A percentile compares a stretch with the other conserved stretches of the same genome.
Conservation (phyloP, 768 basidiomycete species). For the Neoboletus brunneissimus region DNA sequence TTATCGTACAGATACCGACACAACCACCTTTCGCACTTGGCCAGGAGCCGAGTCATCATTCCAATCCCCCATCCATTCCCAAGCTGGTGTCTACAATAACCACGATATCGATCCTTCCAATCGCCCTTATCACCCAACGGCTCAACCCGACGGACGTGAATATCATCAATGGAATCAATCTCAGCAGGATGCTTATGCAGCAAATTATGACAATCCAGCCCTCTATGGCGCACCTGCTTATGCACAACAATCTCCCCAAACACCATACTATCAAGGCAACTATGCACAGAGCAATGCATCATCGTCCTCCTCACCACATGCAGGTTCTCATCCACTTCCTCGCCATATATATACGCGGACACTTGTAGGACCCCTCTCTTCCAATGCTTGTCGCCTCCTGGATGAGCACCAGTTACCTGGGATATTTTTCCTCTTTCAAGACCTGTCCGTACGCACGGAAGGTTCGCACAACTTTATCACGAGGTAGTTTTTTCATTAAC, state of each 20-base stretch:
- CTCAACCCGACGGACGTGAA: slow-evolving; percentile 40
- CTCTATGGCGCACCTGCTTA: slow-evolving; percentile 28
- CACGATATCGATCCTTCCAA: slow-evolving; percentile 43
- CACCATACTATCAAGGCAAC: slow-evolving; percentile 30
- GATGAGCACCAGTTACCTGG: slow-evolving; percentile 86
- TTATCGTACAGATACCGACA: slow-evolving; percentile 30
- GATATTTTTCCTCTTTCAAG: slow-evolving; percentile 94
- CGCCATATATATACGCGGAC: slow-evolving; percentile 80
- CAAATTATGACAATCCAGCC: slow-evolving; percentile 23
- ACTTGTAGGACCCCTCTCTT: slow-evolving; percentile 84
- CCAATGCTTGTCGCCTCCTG: slow-evolving; percentile 78
- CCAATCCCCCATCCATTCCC: slow-evolving; percentile 29
- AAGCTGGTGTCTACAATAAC: slow-evolving; percentile 23
- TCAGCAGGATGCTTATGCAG: slow-evolving; percentile 25
- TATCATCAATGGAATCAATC: slow-evolving; percentile 29
- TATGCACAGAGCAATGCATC: slow-evolving; percentile 26
- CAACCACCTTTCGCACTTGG: slow-evolving; percentile 51
- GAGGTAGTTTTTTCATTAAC: slow-evolving; percentile 23
- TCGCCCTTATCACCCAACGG: slow-evolving; percentile 29
- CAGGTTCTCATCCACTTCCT: slow-evolving; percentile 45
- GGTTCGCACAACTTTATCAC: slow-evolving; percentile 46
- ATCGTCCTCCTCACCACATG: slow-evolving; percentile 29
- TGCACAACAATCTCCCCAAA: slow-evolving; percentile 28
- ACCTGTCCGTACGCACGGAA: slow-evolving; percentile 91
- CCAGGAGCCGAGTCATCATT: slow-evolving; percentile 39